Base-by-base conservation (phyloP, 2,329 filamentous ascomycete species). In the Dactylonectria macrodidyma region DNA sequence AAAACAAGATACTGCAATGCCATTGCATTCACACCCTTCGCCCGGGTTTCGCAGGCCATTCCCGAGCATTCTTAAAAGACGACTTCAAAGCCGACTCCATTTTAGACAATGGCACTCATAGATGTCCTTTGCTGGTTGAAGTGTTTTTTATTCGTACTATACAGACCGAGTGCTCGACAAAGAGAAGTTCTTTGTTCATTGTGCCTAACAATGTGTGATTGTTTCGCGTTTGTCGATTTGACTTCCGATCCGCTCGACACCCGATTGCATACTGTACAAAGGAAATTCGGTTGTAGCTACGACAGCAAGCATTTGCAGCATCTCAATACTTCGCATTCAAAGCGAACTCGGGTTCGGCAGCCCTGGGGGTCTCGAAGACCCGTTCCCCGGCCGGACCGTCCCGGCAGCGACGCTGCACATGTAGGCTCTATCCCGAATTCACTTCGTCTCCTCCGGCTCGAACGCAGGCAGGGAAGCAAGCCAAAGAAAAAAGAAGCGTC, bases 401-500 rank as follows among this genome's bases (percentile, higher is more conserved):
- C 62, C 56, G 55, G 47, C 26, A 47, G 56, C 46, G 30, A 50
- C 55, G 44, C 50, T 12, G 22, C 30, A 16, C 38, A 46, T 19
- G 19, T 19, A 19, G 19, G 19, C 26, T 30, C 26, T 1, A 48
- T 59, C 38, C 62, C 48, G 48, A 41, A 41, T 60, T 60, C 56
- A 65, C 16, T 65, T 65, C 62, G 62, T 56, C 41, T 50, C 12
- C 62, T 50, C 62, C 56, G n/a, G 55, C 56, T 36, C 33, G 30
- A 33, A 51, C 16, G 41, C 41, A 41, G 19, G 41, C 41, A 22
- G 16, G n/a, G 4, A 46, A 19, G n/a, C 16, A 24, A n/a, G 19
- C 19, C 1, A 19, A 8, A 24, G 6, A 22, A 9, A n/a, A n/a
- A 24, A 46, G 12, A 33, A 56, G 47, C 38, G 19, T 46, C 46